Conservation (phyloP, 768 basidiomycete species). For the Cystofilobasidium bisporidii region DNA sequence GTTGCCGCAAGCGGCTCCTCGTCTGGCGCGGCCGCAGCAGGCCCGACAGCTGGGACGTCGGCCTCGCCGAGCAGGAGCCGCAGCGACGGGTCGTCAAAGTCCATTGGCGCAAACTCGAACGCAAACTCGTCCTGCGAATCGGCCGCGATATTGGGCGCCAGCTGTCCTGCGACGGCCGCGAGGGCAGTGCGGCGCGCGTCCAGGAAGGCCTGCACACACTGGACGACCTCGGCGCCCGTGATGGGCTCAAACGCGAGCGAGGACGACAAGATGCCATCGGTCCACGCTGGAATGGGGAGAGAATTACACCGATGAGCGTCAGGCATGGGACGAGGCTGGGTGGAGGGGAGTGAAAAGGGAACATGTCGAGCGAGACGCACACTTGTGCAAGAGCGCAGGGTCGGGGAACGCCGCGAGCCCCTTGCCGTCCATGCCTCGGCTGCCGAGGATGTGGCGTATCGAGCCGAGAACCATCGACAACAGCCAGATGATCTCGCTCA, state of each 20-base stretch:
- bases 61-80: constrained; percentile 54
- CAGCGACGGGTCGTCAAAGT: constrained; percentile 32
- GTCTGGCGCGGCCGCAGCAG: constrained; percentile 41
- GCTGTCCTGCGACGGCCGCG: constrained; percentile 43
- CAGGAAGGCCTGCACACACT: constrained; percentile 55
- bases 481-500: constrained; percentile 28
- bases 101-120: constrained; percentile 51
- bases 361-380: too few relatives aligned
- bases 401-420: constrained; percentile 51
- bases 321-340: too few relatives aligned
- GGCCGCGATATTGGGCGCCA: constrained; percentile 31
- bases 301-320: neutral
- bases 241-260: constrained; percentile 45
- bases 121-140: constrained; percentile 55
- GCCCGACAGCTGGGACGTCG: constrained; percentile 47
- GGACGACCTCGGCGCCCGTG: constrained; percentile 51
- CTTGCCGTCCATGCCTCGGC: constrained; percentile 41
- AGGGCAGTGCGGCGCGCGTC: constrained; percentile 47
- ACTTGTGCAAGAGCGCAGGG: constrained; percentile 49
- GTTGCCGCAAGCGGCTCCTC: neutral
- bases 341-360: too few relatives aligned
- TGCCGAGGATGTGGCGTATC: constrained; percentile 49
- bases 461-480: constrained; percentile 53
- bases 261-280: constrained; percentile 47
- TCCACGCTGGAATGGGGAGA: constrained; percentile 47